Evolutionary conservation across 768 basidiomycete species (phyloP).

Genomic region (Paxillus ammoniavirescens): DNA sequence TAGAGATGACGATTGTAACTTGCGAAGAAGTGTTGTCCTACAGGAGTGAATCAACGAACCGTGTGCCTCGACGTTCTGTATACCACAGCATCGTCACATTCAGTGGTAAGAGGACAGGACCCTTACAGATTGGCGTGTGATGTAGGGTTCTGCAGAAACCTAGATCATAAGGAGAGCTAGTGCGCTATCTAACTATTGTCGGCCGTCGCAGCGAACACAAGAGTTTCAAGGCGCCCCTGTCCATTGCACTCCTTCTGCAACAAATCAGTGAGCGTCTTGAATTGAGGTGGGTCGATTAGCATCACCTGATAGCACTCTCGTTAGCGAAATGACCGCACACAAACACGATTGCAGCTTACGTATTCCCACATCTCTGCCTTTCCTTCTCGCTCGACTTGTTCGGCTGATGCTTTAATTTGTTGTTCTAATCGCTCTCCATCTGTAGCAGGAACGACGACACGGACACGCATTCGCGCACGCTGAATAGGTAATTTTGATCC

Average conservation of each 20-base stretch:
- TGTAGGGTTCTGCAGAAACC: not conserved
- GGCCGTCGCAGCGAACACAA: slow-evolving; percentile 67
- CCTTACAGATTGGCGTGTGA: no score
- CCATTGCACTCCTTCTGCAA: slow-evolving; percentile 92
- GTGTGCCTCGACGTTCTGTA: not conserved
- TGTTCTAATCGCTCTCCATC: slow-evolving; percentile 71
- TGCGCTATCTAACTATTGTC: slow-evolving; percentile 16
- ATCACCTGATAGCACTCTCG: slow-evolving; percentile 57
- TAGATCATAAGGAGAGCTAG: not conserved
- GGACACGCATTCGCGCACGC: slow-evolving; percentile 89
- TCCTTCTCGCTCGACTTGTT: slow-evolving; percentile 83
- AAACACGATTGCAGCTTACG: slow-evolving; percentile 46
- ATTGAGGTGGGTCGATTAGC: slow-evolving; percentile 91
- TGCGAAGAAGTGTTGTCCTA: not conserved
- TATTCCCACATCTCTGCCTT: slow-evolving; percentile 81
- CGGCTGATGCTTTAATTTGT: slow-evolving; percentile 68
- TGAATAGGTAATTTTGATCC: slow-evolving; percentile 89
- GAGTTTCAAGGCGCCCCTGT: slow-evolving; percentile 80
- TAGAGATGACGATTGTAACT: not conserved
- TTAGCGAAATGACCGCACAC: slow-evolving; percentile 8
- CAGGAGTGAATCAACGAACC: not conserved
- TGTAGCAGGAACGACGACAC: slow-evolving; percentile 66
- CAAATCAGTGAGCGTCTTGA: slow-evolving; percentile 85
- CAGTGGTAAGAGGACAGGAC: no score
- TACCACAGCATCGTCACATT: no score